A percentile compares a stretch with the other conserved stretches of the same genome.
Conservation (phyloP, 2,329 filamentous ascomycete species). For the Trichoderma polysporum region DNA sequence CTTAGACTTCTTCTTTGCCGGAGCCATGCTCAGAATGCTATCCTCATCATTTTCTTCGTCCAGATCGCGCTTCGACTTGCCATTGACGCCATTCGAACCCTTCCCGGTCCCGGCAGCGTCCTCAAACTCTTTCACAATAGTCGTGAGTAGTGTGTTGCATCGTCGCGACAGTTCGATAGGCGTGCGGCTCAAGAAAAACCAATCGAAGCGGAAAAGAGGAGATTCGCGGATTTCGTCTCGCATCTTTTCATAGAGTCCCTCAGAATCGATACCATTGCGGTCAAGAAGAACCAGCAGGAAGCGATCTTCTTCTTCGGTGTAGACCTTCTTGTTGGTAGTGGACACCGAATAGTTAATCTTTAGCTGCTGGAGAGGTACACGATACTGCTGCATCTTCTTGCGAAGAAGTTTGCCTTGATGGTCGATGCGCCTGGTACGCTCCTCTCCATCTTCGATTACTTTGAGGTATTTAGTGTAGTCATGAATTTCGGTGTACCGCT, state of each 20-base stretch:
- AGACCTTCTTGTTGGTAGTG: slow-evolving; percentile 99
- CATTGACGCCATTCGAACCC: slow-evolving; percentile 60
- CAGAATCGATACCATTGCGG: slow-evolving; percentile 86
- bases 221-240: slow-evolving; percentile 96
- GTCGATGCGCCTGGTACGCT: slow-evolving; percentile 82
- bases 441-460: slow-evolving; percentile 89
- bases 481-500: slow-evolving; percentile 84
- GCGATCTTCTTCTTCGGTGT: slow-evolving; percentile 96
- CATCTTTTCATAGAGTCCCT: slow-evolving; percentile 87
- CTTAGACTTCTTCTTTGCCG: slow-evolving; percentile 94
- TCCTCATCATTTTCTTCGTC: slow-evolving; percentile 85
- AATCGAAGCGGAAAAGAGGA: slow-evolving; percentile 95
- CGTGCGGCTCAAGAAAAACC: slow-evolving; percentile 97
- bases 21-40: slow-evolving; percentile 73
- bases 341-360: slow-evolving; percentile 99
- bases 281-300: slow-evolving; percentile 94
- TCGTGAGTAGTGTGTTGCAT: slow-evolving; percentile 91
- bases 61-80: slow-evolving; percentile 69
- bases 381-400: slow-evolving; percentile 94
- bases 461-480: slow-evolving; percentile 88
- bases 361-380: slow-evolving; percentile 95
- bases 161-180: slow-evolving; percentile 88
- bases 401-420: slow-evolving; percentile 90
- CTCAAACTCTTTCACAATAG: slow-evolving; percentile 93
- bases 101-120: slow-evolving; percentile 56